phyloP scores from a whole-genome alignment of 345 rosid genomes.

The Acer yangbiense region DNA sequence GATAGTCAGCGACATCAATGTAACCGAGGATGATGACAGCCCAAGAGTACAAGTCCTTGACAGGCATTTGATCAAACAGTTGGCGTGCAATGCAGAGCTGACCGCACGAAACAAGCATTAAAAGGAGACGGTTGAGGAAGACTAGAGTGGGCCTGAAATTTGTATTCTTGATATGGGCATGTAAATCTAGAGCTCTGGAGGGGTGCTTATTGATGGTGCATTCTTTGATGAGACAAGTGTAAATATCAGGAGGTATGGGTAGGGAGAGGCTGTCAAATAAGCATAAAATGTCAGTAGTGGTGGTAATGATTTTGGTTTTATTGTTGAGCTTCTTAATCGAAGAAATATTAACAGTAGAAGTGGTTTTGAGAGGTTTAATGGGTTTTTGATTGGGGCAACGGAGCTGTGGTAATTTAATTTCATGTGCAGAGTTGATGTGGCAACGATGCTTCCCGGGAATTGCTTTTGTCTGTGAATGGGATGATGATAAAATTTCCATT shows the following conservation, averaged over 20 bases:
- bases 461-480: neutral
- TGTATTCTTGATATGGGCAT: conserved; percentile 37
- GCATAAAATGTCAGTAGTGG: conserved; percentile 46
- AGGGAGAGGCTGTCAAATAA: conserved; percentile 54
- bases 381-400: conserved; percentile 7
- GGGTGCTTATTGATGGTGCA: conserved; percentile 47
- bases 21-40: conserved; percentile 51
- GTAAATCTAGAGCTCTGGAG: conserved; percentile 48
- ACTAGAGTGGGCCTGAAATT: conserved; percentile 31
- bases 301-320: conserved; percentile 9
- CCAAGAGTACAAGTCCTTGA: conserved; percentile 58
- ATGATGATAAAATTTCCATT: neutral
- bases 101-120: conserved; percentile 53
- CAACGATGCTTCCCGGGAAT: neutral
- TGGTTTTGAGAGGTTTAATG: neutral
- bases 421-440: neutral
- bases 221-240: conserved; percentile 60
- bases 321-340: neutral
- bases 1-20: conserved; percentile 37
- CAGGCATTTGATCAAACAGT: conserved; percentile 67
- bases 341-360: neutral
- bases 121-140: conserved; percentile 48
- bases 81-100: conserved; percentile 46
- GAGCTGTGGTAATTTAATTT: neutral
- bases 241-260: conserved; percentile 50